These are phyloP conservation scores for Paramecium sexaurelia DNA, from an alignment of 73 alveolate genomes.

Conservation along the genomic window DNA sequence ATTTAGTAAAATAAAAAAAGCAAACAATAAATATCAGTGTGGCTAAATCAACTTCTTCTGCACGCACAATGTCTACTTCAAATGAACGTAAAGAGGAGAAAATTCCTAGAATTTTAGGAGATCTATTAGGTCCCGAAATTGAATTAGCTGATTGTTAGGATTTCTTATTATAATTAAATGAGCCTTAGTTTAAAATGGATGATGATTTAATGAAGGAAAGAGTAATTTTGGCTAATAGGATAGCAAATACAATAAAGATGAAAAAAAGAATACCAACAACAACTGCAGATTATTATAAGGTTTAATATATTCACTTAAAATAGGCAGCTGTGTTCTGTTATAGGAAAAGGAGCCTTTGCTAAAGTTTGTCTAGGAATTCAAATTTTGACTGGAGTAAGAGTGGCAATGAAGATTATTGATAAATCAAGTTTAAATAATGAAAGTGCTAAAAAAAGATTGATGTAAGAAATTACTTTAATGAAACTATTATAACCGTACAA, in stretches of 20 bases:
- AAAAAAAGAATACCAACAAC: constrained; percentile 68
- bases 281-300: constrained; percentile 67
- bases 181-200: neutral
- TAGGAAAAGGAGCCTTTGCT: constrained; percentile 98
- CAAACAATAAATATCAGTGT: neutral
- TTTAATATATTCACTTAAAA: constrained; percentile 21
- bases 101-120: constrained; percentile 9
- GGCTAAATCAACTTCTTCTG: neutral
- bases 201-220: constrained; percentile 67
- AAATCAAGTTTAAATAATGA: constrained; percentile 92
- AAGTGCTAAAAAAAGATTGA: constrained; percentile 89
- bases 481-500: constrained; percentile 60
- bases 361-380: constrained; percentile 95
- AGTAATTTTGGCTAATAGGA: constrained; percentile 56
- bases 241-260: constrained; percentile 44
- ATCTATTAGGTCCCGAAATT: neutral
- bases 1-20: neutral
- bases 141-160: constrained; percentile 50
- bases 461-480: constrained; percentile 77
- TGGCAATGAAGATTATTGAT: constrained; percentile 96
- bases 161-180: constrained; percentile 16
- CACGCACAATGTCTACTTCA: constrained; percentile 8
- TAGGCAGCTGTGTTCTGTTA: constrained; percentile 68
- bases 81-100: neutral
- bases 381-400: constrained; percentile 95